Percentiles rank a stretch among this genome's conserved stretches.
Evolutionary conservation across 2,329 filamentous ascomycete species (phyloP).

Genomic region (Scolecobasidium constrictum): DNA sequence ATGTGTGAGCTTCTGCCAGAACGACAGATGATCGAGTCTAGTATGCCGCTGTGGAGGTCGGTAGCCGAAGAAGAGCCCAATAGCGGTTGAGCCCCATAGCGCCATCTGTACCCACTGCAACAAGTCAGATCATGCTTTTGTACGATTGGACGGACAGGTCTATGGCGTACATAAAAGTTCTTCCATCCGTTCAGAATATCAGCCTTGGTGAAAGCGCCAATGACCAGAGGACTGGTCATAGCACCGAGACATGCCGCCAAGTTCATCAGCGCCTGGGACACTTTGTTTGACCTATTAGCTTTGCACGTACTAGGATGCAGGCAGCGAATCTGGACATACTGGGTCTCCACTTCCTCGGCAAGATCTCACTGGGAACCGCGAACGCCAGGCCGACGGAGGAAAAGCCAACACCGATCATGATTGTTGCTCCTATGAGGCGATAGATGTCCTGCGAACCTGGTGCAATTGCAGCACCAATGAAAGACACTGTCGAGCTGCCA

Average conservation of each 20-base stretch:
- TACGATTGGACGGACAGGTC: no score
- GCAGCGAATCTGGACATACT: not conserved
- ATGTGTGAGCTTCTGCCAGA: not conserved
- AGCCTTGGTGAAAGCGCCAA: slow-evolving; percentile 1
- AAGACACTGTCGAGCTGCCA: not conserved
- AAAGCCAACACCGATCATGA: slow-evolving; percentile 1
- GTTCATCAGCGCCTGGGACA: slow-evolving; percentile 3
- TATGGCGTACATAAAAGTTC: not conserved
- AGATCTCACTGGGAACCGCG: not conserved
- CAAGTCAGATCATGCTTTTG: no score
- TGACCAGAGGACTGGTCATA: not conserved
- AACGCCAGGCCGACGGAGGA: not conserved
- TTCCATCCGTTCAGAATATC: slow-evolving; percentile 1
- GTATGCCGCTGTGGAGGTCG: slow-evolving; percentile 2
- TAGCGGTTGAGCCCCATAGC: not conserved
- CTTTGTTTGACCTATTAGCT: not conserved
- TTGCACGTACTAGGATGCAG: no score
- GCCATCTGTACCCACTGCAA: slow-evolving; percentile 5
- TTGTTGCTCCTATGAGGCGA: not conserved
- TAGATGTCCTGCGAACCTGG: not conserved
- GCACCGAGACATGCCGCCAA: not conserved
- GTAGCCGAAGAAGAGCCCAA: slow-evolving; percentile 3
- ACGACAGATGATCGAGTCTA: not conserved
- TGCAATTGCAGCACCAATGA: slow-evolving; percentile 2
- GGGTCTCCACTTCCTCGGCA: slow-evolving; percentile 2